Conservation (phyloP, 805 yeast genomes). For the Naumovozyma castellii region DNA sequence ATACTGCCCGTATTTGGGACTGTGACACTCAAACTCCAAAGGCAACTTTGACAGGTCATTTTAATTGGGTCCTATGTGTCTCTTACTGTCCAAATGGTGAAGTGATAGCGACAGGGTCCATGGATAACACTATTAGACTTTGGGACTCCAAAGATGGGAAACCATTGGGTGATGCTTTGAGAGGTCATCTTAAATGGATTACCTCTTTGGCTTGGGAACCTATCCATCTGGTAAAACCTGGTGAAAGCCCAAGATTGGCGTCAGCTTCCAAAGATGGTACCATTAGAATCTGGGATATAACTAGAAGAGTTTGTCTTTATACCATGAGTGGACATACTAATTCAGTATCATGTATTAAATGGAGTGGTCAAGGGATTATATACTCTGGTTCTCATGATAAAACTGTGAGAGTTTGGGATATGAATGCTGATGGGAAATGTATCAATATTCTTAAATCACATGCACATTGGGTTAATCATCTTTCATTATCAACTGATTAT, state of each 20-base stretch:
- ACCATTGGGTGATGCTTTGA: constrained; percentile 60
- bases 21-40: constrained; percentile 89
- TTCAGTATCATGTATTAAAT: constrained; percentile 89
- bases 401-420: constrained; percentile 85
- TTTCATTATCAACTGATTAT: constrained; percentile 84
- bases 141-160: constrained; percentile 79
- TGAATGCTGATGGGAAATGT: constrained; percentile 61
- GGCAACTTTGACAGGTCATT: constrained; percentile 71
- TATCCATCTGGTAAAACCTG: constrained; percentile 60
- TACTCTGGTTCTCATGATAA: constrained; percentile 93
- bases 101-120: constrained; percentile 87
- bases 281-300: constrained; percentile 80
- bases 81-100: constrained; percentile 89
- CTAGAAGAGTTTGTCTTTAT: constrained; percentile 51
- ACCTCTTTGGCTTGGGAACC: constrained; percentile 93
- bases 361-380: constrained; percentile 84
- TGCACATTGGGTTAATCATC: constrained; percentile 97
- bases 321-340: constrained; percentile 82
- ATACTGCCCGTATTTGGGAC: constrained; percentile 95
- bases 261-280: constrained; percentile 91
- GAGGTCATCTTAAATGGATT: constrained; percentile 85
- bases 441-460: constrained; percentile 75
- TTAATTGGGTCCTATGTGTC: constrained; percentile 89
- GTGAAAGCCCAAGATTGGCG: constrained; percentile 61
- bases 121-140: constrained; percentile 81